Evolutionary conservation across 2,329 filamentous ascomycete species (phyloP).

Genomic region (Colletotrichum sp.): DNA sequence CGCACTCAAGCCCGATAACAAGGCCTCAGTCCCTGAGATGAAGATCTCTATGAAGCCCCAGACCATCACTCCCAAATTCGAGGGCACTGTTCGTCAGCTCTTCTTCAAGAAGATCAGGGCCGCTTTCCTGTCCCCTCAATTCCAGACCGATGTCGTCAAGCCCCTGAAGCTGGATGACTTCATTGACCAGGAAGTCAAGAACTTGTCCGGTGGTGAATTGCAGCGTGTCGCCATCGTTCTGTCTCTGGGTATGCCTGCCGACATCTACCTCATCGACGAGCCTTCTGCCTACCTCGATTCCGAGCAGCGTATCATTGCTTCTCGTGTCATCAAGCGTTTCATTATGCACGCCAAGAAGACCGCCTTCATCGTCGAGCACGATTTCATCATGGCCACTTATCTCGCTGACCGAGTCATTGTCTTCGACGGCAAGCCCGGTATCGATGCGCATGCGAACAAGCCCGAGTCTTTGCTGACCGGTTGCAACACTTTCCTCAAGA

Average conservation of each 20-base stretch:
- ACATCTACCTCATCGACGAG: conserved; percentile 99
- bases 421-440: conserved; percentile 92
- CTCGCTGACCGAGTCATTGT: conserved; percentile 95
- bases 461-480: conserved; percentile 93
- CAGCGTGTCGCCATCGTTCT: conserved; percentile 98
- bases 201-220: conserved; percentile 98
- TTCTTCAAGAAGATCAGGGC: conserved; percentile 99
- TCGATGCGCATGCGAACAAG: conserved; percentile 84
- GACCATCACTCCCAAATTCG: conserved; percentile 98
- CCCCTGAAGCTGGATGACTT: conserved; percentile 99
- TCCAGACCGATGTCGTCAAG: conserved; percentile 99
- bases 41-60: conserved; percentile 99
- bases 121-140: conserved; percentile 94
- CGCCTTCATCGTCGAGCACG: conserved; percentile 98
- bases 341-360: conserved; percentile 99
- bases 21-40: conserved; percentile 84
- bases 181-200: conserved; percentile 99
- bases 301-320: conserved; percentile 97
- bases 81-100: conserved; percentile 93
- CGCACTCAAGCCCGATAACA: conserved; percentile 87
- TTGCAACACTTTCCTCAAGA: conserved; percentile 97
- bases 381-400: conserved; percentile 93
- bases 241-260: conserved; percentile 91
- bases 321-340: conserved; percentile 98
- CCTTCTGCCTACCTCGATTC: conserved; percentile 97